A percentile compares a stretch with the other conserved stretches of the same genome.
These are phyloP conservation scores for Camptophora hylomeconis DNA, from an alignment of 2,329 filamentous ascomycete species.

Conservation along the genomic window DNA sequence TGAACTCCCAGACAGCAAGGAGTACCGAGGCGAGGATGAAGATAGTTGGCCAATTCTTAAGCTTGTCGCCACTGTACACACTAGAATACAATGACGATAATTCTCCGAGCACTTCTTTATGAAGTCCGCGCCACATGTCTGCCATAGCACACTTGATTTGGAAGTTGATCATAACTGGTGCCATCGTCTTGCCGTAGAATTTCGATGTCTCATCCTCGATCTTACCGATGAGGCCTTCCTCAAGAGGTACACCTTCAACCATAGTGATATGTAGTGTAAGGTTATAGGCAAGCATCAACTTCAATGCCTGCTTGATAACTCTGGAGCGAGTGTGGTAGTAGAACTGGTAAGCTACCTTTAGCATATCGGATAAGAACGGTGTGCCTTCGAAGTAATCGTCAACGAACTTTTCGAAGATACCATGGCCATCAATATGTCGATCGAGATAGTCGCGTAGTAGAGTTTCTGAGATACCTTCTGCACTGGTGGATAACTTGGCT, in stretches of 20 bases:
- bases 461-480: conserved; percentile 70
- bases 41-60: conserved; percentile 98
- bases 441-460: conserved; percentile 86
- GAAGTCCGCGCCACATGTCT: conserved; percentile 94
- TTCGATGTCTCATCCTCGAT: conserved; percentile 78
- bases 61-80: conserved; percentile 90
- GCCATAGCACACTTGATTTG: conserved; percentile 96
- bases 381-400: conserved; percentile 95
- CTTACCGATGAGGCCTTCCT: conserved; percentile 64
- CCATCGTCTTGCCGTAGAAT: conserved; percentile 79
- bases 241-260: conserved; percentile 76
- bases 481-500: conserved; percentile 75
- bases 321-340: conserved; percentile 78
- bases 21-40: conserved; percentile 94
- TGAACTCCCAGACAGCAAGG: conserved; percentile 92
- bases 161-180: conserved; percentile 99
- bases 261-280: conserved; percentile 88
- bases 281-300: conserved; percentile 91
- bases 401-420: conserved; percentile 82
- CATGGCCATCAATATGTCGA: conserved; percentile 82
- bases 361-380: conserved; percentile 84
- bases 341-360: conserved; percentile 91
- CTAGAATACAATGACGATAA: conserved; percentile 88
- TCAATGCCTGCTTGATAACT: conserved; percentile 87
- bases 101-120: conserved; percentile 92